Conservation (phyloP, 192 early-diverging fungal genomes). For the Pilobolus umbonatus region DNA sequence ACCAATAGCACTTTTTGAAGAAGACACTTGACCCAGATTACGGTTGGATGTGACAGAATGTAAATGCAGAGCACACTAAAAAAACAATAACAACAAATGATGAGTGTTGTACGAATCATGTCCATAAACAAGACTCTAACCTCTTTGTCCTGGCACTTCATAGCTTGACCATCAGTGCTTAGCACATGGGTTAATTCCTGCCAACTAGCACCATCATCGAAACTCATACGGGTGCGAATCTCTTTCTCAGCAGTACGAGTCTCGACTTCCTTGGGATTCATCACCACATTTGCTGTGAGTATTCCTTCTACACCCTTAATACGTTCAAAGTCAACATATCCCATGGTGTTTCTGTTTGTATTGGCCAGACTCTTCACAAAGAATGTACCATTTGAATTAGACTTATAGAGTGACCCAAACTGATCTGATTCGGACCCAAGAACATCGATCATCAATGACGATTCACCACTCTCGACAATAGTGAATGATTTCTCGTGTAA, state of each 20-base stretch:
- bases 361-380: slow-evolving; percentile 76
- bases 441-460: slow-evolving; percentile 71
- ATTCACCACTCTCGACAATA: slow-evolving; percentile 73
- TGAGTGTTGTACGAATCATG: neutral
- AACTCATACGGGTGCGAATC: slow-evolving; percentile 74
- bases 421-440: slow-evolving; percentile 34
- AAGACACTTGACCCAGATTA: slow-evolving; percentile 70
- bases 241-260: slow-evolving; percentile 41
- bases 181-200: slow-evolving; percentile 43
- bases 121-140: too few species aligned
- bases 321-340: slow-evolving; percentile 88
- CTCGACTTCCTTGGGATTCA: slow-evolving; percentile 65
- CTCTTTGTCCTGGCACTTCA: neutral
- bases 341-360: slow-evolving; percentile 70
- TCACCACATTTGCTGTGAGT: slow-evolving; percentile 78
- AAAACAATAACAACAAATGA: neutral
- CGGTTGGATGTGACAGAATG: slow-evolving; percentile 74
- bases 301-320: slow-evolving; percentile 80
- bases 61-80: slow-evolving; percentile 83
- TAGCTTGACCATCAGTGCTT: slow-evolving; percentile 17
- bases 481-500: slow-evolving; percentile 70
- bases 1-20: slow-evolving; percentile 69
- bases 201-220: slow-evolving; percentile 85
- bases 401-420: slow-evolving; percentile 73
- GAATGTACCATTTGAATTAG: slow-evolving; percentile 85